Evolutionary conservation across 257 asterid genomes (phyloP), one percentile per base, ranked within the genome.

Genomic region (Hygrophila difformis): DNA sequence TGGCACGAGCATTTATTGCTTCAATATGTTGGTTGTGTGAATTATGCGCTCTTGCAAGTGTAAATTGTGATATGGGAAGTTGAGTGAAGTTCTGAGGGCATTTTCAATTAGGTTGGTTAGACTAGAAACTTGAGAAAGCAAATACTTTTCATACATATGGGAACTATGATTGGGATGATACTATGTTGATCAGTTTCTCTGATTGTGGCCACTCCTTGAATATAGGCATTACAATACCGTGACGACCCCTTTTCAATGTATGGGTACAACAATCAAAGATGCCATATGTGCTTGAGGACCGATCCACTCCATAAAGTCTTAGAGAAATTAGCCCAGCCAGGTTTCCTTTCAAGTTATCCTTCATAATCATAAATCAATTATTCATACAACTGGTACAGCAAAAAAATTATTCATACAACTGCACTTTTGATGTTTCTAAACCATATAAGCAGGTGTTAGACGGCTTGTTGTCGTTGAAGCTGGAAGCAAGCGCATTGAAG

Each of bases 401-500:
- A 26, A 3, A 26, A 5, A 26, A 8, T 8, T 26, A 26, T 8
- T 3, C 31, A 3, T 3, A 26, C 8, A 26, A 26, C 31, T 26
- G 31, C 31, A 26, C 34, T 20, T 22, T 1, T 23, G 36, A 12
- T 14, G 7, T 15, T 12, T 18, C 12, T 19, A 12, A 9, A 10
- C 14, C 7, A 14, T 44, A 7, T 6, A 44, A 19, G 26, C 77
- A 88, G 97, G 94, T 49, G 94, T 84, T 11, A 75, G 97, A 57
- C 82, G 95, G 49, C 65, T 88, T 33, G 61, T 88, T 15, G 63
- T 84, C 4, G 95, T 88, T 44, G 95, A 88, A 71, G 93, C 97
- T 41, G 97, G 97, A 65, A 88, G 89, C 78, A 88, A 88, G 66
- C 95, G 89, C 0, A 84, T 88, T 19, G 87, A 76, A 62, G 97